These are phyloP conservation scores for Mycena galopus DNA, from an alignment of 768 basidiomycete species.

Conservation along the genomic window DNA sequence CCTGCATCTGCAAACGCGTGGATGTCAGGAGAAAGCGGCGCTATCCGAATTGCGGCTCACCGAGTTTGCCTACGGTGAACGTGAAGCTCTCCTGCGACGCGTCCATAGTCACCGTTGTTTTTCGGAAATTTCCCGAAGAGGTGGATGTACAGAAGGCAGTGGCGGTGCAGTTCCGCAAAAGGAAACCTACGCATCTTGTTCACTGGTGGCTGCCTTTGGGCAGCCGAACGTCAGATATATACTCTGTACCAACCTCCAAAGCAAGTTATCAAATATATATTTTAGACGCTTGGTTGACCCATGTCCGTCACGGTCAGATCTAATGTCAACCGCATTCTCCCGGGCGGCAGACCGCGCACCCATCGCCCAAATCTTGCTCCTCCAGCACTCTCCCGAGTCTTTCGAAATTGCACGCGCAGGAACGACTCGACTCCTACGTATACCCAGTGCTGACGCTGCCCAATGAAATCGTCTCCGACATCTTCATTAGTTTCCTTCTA, in stretches of 20 bases:
- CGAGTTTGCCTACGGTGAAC: slow-evolving; percentile 96
- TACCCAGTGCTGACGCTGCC: slow-evolving; percentile 12
- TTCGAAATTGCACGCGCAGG: neutral
- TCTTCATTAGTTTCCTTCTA: neutral
- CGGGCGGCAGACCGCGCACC: too few species aligned
- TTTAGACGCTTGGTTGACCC: too few species aligned
- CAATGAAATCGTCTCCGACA: slow-evolving; percentile 7
- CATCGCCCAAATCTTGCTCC: neutral
- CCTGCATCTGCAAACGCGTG: slow-evolving; percentile 76
- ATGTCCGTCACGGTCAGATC: too few species aligned
- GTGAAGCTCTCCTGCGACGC: slow-evolving; percentile 75
- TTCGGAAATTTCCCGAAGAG: neutral
- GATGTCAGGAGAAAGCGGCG: slow-evolving; percentile 22
- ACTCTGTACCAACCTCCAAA: too few species aligned
- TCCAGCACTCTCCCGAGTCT: neutral
- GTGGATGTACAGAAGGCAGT: neutral
- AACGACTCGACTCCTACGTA: neutral
- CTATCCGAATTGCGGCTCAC: slow-evolving; percentile 57
- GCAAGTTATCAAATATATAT: too few species aligned
- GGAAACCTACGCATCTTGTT: too few species aligned
- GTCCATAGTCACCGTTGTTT: too few species aligned
- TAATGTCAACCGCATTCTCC: too few species aligned
- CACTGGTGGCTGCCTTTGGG: too few species aligned
- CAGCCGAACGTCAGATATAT: too few species aligned
- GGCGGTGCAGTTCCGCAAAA: neutral